Evolutionary conservation across 2,329 filamentous ascomycete species (phyloP), one percentile per base, ranked within the genome.

Genomic region (Colletotrichum tropicale): DNA sequence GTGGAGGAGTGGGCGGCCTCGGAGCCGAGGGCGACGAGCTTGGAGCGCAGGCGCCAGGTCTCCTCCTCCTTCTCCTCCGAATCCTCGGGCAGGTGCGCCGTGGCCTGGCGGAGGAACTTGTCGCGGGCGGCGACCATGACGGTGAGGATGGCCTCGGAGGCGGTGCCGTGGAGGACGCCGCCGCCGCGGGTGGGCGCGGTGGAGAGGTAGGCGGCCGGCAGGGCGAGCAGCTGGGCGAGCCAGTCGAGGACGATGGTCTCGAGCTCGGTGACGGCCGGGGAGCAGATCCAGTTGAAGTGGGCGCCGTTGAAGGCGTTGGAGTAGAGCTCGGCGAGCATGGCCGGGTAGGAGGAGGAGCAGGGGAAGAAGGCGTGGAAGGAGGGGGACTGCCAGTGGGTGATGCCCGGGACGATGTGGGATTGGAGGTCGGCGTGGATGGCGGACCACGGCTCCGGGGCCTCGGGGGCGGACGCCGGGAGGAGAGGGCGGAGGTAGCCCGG

Each of bases 351-450:
- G 69, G 93, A 93, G 28, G 92, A 93, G 66, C 95, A 95, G 2
- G 96, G 94, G 86, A 97, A 98, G 88, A 98, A 98, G 60, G 96
- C 96, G 91, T 98, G 95, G 89, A 98, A 98, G 82, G 96, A 96
- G 18, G 95, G 96, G 4, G 93, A 95, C 83, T 98, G 94, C 96
- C 96, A 98, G 86, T 98, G 96, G 1, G 96, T 98, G 70, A 98
- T 88, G 8, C 96, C 96, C 0, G 96, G 96, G 82, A 98, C 92
- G 82, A 98, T 98, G 83, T 97, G 95, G 60, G 90, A 87, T 80
- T 96, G 93, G 67, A 98, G 93, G 82, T 98, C 96, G 73, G 91
- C 89, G 80, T 95, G 94, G 81, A 98, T 98, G 68, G 91, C 88
- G 26, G 88, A 86, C 95, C 96, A 98, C 81, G 90, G 87, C 88